phyloP scores from a whole-genome alignment of 2,329 filamentous ascomycete species.

The Colletotrichum navitas region DNA sequence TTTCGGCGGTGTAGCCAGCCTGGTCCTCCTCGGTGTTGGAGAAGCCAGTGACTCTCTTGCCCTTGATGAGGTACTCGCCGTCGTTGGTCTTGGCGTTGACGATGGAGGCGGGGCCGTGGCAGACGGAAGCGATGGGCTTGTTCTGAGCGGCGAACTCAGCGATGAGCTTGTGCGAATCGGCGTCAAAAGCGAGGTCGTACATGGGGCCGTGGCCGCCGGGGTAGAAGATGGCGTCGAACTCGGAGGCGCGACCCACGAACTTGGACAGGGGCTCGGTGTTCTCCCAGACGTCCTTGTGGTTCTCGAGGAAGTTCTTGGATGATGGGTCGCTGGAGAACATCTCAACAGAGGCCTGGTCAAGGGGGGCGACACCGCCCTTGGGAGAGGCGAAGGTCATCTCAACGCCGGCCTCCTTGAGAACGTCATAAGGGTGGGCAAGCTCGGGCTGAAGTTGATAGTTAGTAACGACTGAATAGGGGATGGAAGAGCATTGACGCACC shows the following conservation, averaged over 20 bases:
- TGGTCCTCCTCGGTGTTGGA: constrained; percentile 68
- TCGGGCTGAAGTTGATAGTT: constrained; percentile 60
- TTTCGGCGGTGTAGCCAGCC: constrained; percentile 60
- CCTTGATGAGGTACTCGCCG: constrained; percentile 67
- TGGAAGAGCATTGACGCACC: constrained; percentile 53
- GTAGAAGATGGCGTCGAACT: constrained; percentile 74
- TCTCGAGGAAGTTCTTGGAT: constrained; percentile 67
- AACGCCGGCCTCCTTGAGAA: constrained; percentile 63
- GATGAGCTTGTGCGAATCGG: constrained; percentile 69
- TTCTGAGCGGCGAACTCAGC: constrained; percentile 71
- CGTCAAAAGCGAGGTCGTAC: constrained; percentile 73
- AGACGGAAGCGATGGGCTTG: constrained; percentile 76
- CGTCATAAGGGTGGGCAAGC: constrained; percentile 73
- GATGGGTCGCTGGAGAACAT: constrained; percentile 65
- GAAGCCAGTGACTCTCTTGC: constrained; percentile 72
- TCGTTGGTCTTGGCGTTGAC: constrained; percentile 66
- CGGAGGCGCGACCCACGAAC: constrained; percentile 66
- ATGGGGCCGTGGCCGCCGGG: constrained; percentile 73
- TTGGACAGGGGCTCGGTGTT: constrained; percentile 70
- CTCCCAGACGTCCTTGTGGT: constrained; percentile 71
- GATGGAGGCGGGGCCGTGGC: constrained; percentile 76
- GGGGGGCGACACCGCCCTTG: constrained; percentile 70
- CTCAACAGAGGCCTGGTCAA: constrained; percentile 71
- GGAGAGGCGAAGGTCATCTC: constrained; percentile 72
- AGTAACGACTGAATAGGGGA: not conserved